Evolutionary conservation across 805 yeast genomes (phyloP).

Genomic region (Diddensiella transvaalensis): DNA sequence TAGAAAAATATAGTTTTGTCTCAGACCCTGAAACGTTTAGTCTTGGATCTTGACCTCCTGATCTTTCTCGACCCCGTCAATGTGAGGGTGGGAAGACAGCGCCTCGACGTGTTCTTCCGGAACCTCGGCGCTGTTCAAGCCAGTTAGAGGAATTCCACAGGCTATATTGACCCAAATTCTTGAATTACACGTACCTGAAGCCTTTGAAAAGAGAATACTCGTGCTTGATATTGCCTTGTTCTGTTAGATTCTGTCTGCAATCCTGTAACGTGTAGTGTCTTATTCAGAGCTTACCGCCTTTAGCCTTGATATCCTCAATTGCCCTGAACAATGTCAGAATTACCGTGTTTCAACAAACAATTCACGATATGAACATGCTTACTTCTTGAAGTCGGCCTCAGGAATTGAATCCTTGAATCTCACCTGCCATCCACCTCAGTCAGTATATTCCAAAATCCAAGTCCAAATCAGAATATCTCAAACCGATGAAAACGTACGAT

Average conservation of each 20-base stretch:
- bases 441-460: background rate
- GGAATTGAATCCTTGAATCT: constrained; percentile 22
- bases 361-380: background rate
- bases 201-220: constrained; percentile 36
- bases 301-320: constrained; percentile 20
- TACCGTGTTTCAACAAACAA: too few relatives aligned
- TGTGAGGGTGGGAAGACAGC: constrained; percentile 27
- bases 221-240: constrained; percentile 28
- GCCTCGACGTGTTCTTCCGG: constrained; percentile 30
- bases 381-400: constrained; percentile 22
- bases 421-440: constrained; percentile 14
- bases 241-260: constrained; percentile 1
- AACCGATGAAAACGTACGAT: constrained; percentile 20
- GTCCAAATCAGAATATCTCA: too few relatives aligned
- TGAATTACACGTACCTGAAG: constrained; percentile 29
- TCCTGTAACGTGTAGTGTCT: background rate
- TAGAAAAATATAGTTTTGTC: background rate
- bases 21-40: background rate
- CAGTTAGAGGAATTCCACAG: background rate
- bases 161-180: background rate
- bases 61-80: constrained; percentile 34
- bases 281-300: constrained; percentile 16
- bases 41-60: constrained; percentile 28
- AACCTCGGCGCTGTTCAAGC: constrained; percentile 29
- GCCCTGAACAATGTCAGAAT: constrained; percentile 15